Base-by-base conservation (phyloP, 371 early-diverging fungal genomes). In the Mortierella sp. region DNA sequence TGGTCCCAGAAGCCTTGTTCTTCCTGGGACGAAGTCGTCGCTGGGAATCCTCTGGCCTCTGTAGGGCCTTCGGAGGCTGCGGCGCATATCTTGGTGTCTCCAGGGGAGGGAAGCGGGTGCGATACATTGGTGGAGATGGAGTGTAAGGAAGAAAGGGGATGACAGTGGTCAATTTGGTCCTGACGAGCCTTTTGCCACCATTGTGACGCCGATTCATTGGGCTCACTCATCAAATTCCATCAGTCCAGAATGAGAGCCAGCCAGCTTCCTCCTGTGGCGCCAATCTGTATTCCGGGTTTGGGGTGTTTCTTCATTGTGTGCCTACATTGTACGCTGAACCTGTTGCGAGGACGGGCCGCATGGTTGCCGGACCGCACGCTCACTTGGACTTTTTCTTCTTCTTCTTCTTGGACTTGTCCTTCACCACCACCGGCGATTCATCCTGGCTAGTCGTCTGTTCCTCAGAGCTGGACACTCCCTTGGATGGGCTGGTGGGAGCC, bases 361-460 rank as follows among this genome's bases (percentile, higher is more conserved):
- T n/a, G n/a, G n/a, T n/a, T n/a, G n/a, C n/a, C n/a, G n/a, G n/a
- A n/a, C n/a, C n/a, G n/a, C n/a, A n/a, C 3, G 39, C 16, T 57
- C 31, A 72, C 47, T 72, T 66, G 10, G 50, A 43, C 31, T 29
- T 51, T 55, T 62, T 72, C 61, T 71, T 71, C 72, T 69, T 67
- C 57, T 71, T 72, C 54, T 65, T 66, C 62, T 65, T 65, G 44
- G 57, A 7, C 55, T 72, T 72, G 21, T 62, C 61, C 41, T 44
- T 61, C n/a, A 41, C 41, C 16, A 58, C 47, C 47, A 31, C 44
- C 3, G 53, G 57, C n/a, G 31, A 62, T 2, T 72, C 72, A 13
- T 72, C 72, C 28, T 57, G 61, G 24, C 71, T 64, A 10, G 69
- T 53, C 19, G 48, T 19, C 43, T 49, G 62, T 1, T 66, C 72